Base-by-base conservation (phyloP, 208 protist species). In the Trypanosomatidae sp. region DNA sequence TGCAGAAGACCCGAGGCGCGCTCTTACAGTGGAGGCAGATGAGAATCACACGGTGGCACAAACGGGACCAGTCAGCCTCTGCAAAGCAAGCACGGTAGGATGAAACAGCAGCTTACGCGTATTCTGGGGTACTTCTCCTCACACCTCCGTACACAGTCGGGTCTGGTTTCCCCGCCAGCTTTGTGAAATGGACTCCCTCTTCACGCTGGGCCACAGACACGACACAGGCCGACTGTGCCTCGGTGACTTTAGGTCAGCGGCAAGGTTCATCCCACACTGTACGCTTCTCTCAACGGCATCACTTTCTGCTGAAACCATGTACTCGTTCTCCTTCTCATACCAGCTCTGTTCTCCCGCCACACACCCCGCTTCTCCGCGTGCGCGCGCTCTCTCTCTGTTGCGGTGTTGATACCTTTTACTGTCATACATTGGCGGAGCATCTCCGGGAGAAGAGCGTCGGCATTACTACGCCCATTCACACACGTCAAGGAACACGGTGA, bases 401-500 rank as follows among this genome's bases (percentile, higher is more conserved):
- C 49, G 49, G 22, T 3, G n/a, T 53, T 25, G 8, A 17, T 53
- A 22, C 49, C 22, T 53, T 25, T 22, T 15, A 25, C 2, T 53
- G 49, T 53, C 22, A 8, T 53, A 22, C 22, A 7, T 22, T 53
- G 19, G 5, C 19, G 49, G 49, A 22, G 49, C n/a, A 22, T 25
- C 22, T 53, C 49, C 49, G 13, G 19, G 49, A 22, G 19, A 53
- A 53, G 49, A 53, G 2, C 22, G 4, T 22, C 22, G 49, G 5
- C 49, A 25, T 8, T 17, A 39, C 28, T 62, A 0, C 56, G 19
- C 3, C 17, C 36, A 9, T 4, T 62, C 22, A 56, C 50, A 36
- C 50, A 62, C 66, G 44, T 17, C 73, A 33, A 62, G 50, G 64
- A 12, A 73, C 49, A 53, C 65, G 33, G 33, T 36, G 33, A 53